Conservation (phyloP, 2,329 filamentous ascomycete species). For the Paramyrothecium sp. region DNA sequence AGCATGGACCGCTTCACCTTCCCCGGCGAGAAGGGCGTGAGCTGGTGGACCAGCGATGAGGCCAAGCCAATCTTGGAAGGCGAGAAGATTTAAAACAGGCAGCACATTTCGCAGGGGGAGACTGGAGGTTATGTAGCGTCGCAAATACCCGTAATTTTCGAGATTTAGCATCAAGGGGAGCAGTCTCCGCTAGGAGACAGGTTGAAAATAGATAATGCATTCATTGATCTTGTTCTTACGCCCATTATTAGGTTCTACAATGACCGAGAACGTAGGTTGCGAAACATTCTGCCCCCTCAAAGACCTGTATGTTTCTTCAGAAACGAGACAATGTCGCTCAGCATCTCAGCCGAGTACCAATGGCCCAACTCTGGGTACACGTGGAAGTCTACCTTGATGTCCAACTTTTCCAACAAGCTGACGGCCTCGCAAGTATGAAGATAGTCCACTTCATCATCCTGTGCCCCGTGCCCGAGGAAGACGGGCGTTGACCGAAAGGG, state of each 20-base stretch:
- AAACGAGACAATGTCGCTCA: constrained; percentile 34
- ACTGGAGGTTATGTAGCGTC: neutral
- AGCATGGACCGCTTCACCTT: constrained; percentile 81
- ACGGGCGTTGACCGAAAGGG: constrained; percentile 31
- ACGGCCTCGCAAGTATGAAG: constrained; percentile 31
- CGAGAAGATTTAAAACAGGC: constrained; percentile 44
- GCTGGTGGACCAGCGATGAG: constrained; percentile 83
- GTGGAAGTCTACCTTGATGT: constrained; percentile 30
- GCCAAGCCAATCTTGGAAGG: constrained; percentile 72
- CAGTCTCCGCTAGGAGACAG: neutral
- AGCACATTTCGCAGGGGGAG: neutral
- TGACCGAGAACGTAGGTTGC: neutral
- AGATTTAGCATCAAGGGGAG: neutral
- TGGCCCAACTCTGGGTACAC: constrained; percentile 41
- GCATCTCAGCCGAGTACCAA: constrained; percentile 42
- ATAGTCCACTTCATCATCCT: constrained; percentile 39
- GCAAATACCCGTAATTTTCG: neutral
- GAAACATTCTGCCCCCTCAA: neutral
- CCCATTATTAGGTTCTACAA: neutral
- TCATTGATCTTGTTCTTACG: neutral
- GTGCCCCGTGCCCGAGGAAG: constrained; percentile 43
- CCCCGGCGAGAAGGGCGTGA: constrained; percentile 73
- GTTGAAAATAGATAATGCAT: neutral
- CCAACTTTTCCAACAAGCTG: constrained; percentile 30
- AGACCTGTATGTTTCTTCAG: constrained; percentile 7